Evolutionary conservation across 768 basidiomycete species (phyloP), one percentile per base, ranked within the genome.

Genomic region (Naganishia vishniacii): DNA sequence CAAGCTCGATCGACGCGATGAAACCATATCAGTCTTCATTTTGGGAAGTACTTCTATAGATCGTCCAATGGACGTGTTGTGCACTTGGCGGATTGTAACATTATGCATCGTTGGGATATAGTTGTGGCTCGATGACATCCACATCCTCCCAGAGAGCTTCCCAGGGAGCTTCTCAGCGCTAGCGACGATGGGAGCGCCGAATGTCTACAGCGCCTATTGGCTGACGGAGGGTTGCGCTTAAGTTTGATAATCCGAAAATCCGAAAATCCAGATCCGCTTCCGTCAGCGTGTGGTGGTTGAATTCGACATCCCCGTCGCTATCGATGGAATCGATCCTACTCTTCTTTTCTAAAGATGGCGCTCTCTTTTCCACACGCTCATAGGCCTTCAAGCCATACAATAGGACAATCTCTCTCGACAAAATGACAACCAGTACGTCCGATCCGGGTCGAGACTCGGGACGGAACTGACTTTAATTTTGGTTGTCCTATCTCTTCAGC

Each of bases 401-500:
- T 40, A 37, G 37, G 20, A 56, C 13, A 25, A 6, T 56, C 20
- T 11, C 15, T 3, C 4, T 23, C n/a, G 9, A 18, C 9, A 25
- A 56, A 12, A 56, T 56, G 53, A 23, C n/a, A 23, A 25, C 53
- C 37, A 41, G 53, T 56, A 56, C 32, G 53, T 56, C 13, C 4
- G 53, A 3, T 12, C 53, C 3, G 40, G 42, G n/a, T 20, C 13
- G 42, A 44, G 42, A 44, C n/a, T 51, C 45, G 18, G 18, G 7
- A 32, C 15, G 13, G 28, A 15, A 8, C 34, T 9, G 53, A 40
- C 31, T 11, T 31, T 26, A 15, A 37, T 25, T 37, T 29, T 26
- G 20, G 32, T 56, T 56, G 9, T 34, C 12, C 34, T 37, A n/a
- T n/a, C n/a, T 18, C 18, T 37, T 15, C 47, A 74, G 73, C 42